Evolutionary conservation across 805 yeast species (phyloP).

Genomic region (Teunomyces panamensis): DNA sequence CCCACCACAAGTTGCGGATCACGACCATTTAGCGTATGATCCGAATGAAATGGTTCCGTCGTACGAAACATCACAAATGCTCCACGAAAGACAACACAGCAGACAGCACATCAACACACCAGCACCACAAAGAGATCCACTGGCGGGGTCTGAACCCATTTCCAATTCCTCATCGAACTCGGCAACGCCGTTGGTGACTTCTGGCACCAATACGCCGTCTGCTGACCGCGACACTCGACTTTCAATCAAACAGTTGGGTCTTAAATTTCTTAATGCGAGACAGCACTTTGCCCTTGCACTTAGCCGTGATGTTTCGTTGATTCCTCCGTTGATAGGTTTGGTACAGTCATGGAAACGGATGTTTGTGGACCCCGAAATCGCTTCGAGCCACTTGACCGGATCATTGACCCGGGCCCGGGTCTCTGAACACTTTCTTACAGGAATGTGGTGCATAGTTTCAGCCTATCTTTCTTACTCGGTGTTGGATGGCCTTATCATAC

Average conservation of each 20-base stretch:
- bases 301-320: conserved; percentile 74
- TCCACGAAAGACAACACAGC: conserved; percentile 20
- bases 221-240: conserved; percentile 8
- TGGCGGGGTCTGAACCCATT: background rate
- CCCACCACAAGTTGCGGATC: background rate
- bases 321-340: conserved; percentile 61
- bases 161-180: background rate
- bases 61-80: conserved; percentile 38
- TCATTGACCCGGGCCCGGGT: conserved; percentile 1
- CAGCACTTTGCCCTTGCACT: conserved; percentile 74
- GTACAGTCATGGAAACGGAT: conserved; percentile 42
- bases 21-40: conserved; percentile 13
- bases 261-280: conserved; percentile 67
- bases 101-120: conserved; percentile 3
- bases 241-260: conserved; percentile 54
- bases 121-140: background rate
- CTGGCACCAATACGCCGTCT: background rate
- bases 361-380: conserved; percentile 13
- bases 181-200: background rate
- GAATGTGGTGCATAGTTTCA: conserved; percentile 90
- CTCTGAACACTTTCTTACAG: conserved; percentile 70
- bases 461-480: conserved; percentile 81
- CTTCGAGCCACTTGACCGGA: background rate
- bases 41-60: conserved; percentile 39
- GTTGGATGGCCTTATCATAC: conserved; percentile 82